Base-by-base conservation (phyloP, 768 basidiomycete genomes). In the Infundibulicybe gibba region DNA sequence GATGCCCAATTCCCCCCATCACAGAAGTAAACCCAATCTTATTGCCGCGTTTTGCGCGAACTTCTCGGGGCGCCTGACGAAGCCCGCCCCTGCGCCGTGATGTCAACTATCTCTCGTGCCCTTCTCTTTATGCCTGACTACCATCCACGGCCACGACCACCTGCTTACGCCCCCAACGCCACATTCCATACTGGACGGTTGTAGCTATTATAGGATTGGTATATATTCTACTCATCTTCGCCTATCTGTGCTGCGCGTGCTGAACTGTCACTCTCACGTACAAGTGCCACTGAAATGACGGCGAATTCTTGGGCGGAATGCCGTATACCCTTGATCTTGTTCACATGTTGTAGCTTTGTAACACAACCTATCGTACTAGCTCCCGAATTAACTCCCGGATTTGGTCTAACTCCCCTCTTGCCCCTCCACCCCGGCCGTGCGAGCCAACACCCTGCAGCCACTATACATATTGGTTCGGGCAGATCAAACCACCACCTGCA, bases 1-100 rank as follows among this genome's bases (percentile, higher is more conserved):
- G 3, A 54, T 61, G 30, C 61, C 58, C 5, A 42, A 14, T 21
- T 31, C 38, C 9, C 46, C 14, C 37, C 40, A 32, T 49, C 45
- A 40, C 33, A 60, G 50, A 42, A 54, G 43, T 38, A 56, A 59
- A 32, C 47, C 54, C 12, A 50, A 46, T 32, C 50, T 57, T 8
- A 54, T 66, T 47, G 49, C 58, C 34, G 54, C 59, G 6, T 56
- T 65, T 37, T 57, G 60, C 30, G 44, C 60, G 11, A 58, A 60
- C 41, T 55, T 65, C 25, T 59, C 61, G n/a, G 46, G 50, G 13
- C 47, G 54, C 34, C 43, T 55, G 16, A 50, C 40, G 31, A 53
- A 53, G 35, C 33, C 49, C 14, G 14, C 15, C 6, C 20, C 40
- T 15, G 38, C 39, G 21, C 21, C 49, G 42, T 43, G 48, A n/a